Conservation (phyloP, 345 rosid genomes). For the Eucalyptus erythrocorys region DNA sequence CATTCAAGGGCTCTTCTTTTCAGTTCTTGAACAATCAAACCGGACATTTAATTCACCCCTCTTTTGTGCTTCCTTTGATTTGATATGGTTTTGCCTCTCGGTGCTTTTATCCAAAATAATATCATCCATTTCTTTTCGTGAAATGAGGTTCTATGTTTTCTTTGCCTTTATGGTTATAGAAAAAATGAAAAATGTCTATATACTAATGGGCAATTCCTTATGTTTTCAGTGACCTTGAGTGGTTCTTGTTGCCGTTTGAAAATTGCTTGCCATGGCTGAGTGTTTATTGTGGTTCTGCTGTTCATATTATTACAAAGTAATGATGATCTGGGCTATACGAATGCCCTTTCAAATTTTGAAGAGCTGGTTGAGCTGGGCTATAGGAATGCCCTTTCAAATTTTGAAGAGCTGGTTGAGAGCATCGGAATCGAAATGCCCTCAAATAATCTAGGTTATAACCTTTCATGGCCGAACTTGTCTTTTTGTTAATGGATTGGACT, state of each 20-base stretch:
- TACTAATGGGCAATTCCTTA: not conserved
- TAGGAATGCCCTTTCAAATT: no score
- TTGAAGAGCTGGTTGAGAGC: conserved; percentile 40
- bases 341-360: not conserved
- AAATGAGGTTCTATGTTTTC: not conserved
- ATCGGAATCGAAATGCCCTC: conserved; percentile 24
- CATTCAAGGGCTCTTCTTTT: not conserved
- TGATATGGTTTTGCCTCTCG: not conserved
- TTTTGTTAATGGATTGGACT: not conserved
- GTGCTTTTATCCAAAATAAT: not conserved
- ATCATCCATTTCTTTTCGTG: not conserved
- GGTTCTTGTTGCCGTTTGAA: not conserved
- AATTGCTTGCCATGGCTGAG: not conserved
- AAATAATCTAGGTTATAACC: conserved; percentile 35
- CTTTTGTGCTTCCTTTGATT: not conserved
- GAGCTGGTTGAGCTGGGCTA: conserved; percentile 43
- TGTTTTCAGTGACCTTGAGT: not conserved
- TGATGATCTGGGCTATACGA: conserved; percentile 12
- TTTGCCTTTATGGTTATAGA: not conserved
- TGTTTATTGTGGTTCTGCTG: not conserved
- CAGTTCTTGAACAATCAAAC: not conserved
- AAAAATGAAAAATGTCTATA: not conserved
- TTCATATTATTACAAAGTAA: conserved; percentile 11
- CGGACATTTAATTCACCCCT: not conserved
- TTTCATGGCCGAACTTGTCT: conserved; percentile 12